Conservation (phyloP, 352 stramenopile genomes). For the Globisporangium cylindrosporum region DNA sequence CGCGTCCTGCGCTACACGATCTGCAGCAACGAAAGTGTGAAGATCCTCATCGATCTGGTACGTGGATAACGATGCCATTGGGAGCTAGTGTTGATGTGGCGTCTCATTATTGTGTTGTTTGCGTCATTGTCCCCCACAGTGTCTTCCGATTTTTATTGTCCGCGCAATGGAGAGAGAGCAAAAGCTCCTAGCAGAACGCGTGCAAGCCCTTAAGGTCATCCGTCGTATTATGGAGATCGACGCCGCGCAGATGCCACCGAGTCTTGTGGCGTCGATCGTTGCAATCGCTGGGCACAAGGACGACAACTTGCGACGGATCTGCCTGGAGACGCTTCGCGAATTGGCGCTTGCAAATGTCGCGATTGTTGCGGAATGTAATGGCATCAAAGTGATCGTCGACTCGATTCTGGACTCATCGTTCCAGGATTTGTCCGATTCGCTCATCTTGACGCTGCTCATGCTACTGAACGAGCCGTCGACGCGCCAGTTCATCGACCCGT, state of each 20-base stretch:
- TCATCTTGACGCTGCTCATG: conserved; percentile 83
- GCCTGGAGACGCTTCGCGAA: conserved; percentile 82
- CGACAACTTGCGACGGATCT: conserved; percentile 86
- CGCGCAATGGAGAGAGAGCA: conserved; percentile 84
- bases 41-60: conserved; percentile 63
- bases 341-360: conserved; percentile 77
- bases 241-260: conserved; percentile 75
- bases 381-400: conserved; percentile 81
- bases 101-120: background rate
- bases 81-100: background rate
- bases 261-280: conserved; percentile 77
- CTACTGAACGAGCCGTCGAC: conserved; percentile 84
- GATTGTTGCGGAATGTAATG: conserved; percentile 83
- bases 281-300: conserved; percentile 87
- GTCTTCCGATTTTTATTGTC: conserved; percentile 80
- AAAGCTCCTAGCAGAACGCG: conserved; percentile 78
- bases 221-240: conserved; percentile 86
- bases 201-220: conserved; percentile 87
- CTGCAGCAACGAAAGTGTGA: conserved; percentile 70
- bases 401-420: conserved; percentile 87
- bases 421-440: conserved; percentile 80
- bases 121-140: conserved; percentile 22
- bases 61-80: background rate
- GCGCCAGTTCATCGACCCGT: conserved; percentile 85
- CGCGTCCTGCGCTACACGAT: conserved; percentile 84